Conservation (phyloP, 805 yeast species). For the Monosporozyma aerobia region DNA sequence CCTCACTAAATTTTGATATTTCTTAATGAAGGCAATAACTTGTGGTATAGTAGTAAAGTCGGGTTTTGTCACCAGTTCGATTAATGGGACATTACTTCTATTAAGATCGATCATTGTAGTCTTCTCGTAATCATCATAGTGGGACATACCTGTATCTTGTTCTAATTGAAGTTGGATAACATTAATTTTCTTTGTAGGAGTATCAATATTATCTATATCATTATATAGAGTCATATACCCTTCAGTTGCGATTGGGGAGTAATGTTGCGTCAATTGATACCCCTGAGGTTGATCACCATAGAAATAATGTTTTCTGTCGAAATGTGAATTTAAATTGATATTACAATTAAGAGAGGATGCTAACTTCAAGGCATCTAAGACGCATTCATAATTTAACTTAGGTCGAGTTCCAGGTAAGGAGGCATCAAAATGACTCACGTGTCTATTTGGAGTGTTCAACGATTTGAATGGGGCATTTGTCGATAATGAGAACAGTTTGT, state of each 20-base stretch:
- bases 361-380: conserved; percentile 60
- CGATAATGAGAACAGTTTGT: conserved; percentile 70
- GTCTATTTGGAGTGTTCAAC: conserved; percentile 50
- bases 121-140: conserved; percentile 35
- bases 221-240: conserved; percentile 47
- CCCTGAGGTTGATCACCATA: conserved; percentile 96
- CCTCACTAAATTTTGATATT: conserved; percentile 63
- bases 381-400: conserved; percentile 60
- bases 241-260: conserved; percentile 61
- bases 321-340: conserved; percentile 49
- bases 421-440: conserved; percentile 69
- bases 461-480: conserved; percentile 37
- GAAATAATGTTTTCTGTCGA: conserved; percentile 92
- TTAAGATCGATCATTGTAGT: conserved; percentile 61
- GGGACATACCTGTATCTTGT: conserved; percentile 87
- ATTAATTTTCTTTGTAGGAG: conserved; percentile 39
- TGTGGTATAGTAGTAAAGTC: conserved; percentile 62
- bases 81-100: conserved; percentile 75
- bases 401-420: conserved; percentile 95
- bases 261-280: conserved; percentile 89
- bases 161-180: conserved; percentile 83
- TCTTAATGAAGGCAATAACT: conserved; percentile 70
- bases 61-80: conserved; percentile 88
- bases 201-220: conserved; percentile 45
- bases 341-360: conserved; percentile 59